phyloP scores from a whole-genome alignment of 352 stramenopile species.

The Globisporangium apiculatum region DNA sequence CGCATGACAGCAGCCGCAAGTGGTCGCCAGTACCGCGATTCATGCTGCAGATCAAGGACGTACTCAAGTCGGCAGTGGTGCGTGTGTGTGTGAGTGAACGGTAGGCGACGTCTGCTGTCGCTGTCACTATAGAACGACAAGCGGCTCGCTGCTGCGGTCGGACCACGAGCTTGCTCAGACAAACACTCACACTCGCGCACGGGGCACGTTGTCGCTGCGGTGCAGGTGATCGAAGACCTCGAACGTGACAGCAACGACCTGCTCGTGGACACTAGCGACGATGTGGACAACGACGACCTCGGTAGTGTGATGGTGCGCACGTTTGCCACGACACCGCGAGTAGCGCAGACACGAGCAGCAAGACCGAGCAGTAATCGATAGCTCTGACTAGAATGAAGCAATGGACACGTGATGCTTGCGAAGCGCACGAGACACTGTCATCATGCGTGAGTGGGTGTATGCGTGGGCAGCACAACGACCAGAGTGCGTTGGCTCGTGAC shows the following conservation, averaged over 20 bases:
- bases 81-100: neutral
- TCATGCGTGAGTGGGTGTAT: neutral
- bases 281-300: slow-evolving; percentile 4
- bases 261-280: slow-evolving; percentile 1
- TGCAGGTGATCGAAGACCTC: slow-evolving; percentile 36
- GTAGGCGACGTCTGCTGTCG: neutral
- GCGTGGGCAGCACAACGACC: no score
- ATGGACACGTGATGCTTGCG: neutral
- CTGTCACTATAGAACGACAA: neutral
- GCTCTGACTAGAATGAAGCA: neutral
- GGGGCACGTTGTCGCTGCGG: neutral
- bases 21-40: slow-evolving; percentile 33
- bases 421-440: neutral
- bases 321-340: neutral
- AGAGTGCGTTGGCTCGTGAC: neutral
- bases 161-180: neutral
- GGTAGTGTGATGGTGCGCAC: slow-evolving; percentile 8
- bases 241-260: neutral
- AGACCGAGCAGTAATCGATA: neutral
- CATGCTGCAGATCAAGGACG: slow-evolving; percentile 20
- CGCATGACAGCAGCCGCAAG: slow-evolving; percentile 9
- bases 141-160: neutral
- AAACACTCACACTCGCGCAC: neutral
- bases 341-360: neutral
- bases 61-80: slow-evolving; percentile 35